Evolutionary conservation across 164 flowering plant species (phyloP).

Genomic region (Amborella trichopoda): DNA sequence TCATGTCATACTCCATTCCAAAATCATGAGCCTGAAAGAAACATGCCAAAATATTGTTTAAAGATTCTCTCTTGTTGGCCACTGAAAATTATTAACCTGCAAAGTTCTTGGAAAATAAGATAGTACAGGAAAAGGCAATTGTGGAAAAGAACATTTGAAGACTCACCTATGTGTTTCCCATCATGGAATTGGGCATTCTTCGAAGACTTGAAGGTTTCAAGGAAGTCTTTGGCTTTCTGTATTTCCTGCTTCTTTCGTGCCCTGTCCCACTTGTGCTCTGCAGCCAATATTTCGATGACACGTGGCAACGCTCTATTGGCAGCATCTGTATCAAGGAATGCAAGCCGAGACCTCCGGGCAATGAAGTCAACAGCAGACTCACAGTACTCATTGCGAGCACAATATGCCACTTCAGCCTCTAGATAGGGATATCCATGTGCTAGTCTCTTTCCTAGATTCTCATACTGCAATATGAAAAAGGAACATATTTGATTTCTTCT

Average conservation of each 20-base stretch:
- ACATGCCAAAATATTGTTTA: no score
- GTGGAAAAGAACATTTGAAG: no score
- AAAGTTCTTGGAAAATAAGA: no score
- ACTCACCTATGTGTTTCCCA: slow-evolving; percentile 66
- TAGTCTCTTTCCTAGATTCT: slow-evolving; percentile 79
- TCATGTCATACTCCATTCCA: no score
- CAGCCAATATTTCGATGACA: slow-evolving; percentile 59
- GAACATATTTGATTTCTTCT: no score
- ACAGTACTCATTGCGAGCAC: slow-evolving; percentile 92
- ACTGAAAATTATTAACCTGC: no score
- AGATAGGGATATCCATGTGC: slow-evolving; percentile 94
- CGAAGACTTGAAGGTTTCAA: slow-evolving; percentile 85
- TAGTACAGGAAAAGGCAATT: no score
- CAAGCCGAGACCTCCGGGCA: slow-evolving; percentile 85
- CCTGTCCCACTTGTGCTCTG: slow-evolving; percentile 82
- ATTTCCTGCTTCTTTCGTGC: slow-evolving; percentile 55
- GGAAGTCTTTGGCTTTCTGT: slow-evolving; percentile 43
- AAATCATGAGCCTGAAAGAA: no score
- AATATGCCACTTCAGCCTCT: slow-evolving; percentile 97
- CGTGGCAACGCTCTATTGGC: slow-evolving; percentile 80
- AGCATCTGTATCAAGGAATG: slow-evolving; percentile 95
- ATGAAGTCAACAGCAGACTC: slow-evolving; percentile 93
- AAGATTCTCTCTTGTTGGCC: no score
- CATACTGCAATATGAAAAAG: slow-evolving; percentile 38
- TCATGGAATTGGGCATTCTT: slow-evolving; percentile 88